A percentile compares a stretch with the other conserved stretches of the same genome.
phyloP scores from a whole-genome alignment of 768 basidiomycete genomes.

The Pleurotus ostreatus region DNA sequence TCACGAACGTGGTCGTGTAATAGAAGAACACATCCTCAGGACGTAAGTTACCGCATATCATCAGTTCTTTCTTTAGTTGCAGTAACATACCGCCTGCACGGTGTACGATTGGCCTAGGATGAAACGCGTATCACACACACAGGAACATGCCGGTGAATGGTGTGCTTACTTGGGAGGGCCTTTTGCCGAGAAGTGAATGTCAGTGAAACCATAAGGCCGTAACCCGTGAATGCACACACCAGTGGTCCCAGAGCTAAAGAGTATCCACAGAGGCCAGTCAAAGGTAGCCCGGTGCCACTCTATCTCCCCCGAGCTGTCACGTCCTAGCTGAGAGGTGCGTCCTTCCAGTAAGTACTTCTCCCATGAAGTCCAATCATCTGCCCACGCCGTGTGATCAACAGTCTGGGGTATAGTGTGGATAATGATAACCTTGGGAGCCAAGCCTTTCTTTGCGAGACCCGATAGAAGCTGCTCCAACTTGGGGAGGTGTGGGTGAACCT shows the following conservation, averaged over 20 bases:
- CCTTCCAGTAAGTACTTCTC: conserved; percentile 48
- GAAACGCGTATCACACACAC: conserved; percentile 3
- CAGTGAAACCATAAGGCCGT: not conserved
- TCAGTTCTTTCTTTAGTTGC: conserved; percentile 68
- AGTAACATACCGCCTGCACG: conserved; percentile 76
- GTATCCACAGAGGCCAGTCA: conserved; percentile 81
- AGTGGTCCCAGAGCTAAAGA: conserved; percentile 84
- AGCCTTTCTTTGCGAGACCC: conserved; percentile 37
- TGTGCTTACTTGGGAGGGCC: conserved; percentile 51
- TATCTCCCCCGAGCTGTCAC: conserved; percentile 54
- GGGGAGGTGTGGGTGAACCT: conserved; percentile 61
- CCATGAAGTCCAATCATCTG: conserved; percentile 50
- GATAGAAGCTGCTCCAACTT: conserved; percentile 58
- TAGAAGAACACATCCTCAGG: conserved; percentile 76
- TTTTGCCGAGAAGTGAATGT: conserved; percentile 7
- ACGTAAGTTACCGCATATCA: conserved; percentile 61
- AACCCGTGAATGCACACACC: conserved; percentile 31
- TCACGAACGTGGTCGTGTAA: conserved; percentile 72
- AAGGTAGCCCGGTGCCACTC: conserved; percentile 59
- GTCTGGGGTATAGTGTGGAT: conserved; percentile 41
- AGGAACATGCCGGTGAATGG: conserved; percentile 9
- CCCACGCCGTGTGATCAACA: conserved; percentile 34
- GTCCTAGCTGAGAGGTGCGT: conserved; percentile 39
- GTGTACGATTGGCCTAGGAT: conserved; percentile 68
- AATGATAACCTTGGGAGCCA: conserved; percentile 51